Base-by-base conservation (phyloP, 371 early-diverging fungal species). In the Coemansia sp. region DNA sequence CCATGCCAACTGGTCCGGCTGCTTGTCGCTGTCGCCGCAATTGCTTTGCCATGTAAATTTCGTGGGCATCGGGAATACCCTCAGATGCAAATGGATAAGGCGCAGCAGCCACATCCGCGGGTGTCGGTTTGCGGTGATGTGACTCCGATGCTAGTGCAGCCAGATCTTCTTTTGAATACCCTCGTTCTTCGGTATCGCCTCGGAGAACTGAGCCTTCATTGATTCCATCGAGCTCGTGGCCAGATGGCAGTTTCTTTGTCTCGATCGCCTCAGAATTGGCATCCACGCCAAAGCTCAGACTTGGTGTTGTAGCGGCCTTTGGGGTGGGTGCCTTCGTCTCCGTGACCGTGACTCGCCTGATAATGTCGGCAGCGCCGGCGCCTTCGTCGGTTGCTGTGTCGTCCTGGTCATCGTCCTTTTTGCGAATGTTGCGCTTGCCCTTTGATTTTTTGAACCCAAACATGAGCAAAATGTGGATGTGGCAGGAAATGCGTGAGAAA, bases 401-500 rank as follows among this genome's bases (percentile, higher is more conserved):
- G n/a, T n/a, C n/a, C n/a, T n/a, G n/a, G n/a, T n/a, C n/a, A n/a
- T n/a, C n/a, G 6, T 58, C 62, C 49, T 65, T 60, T 34, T 65
- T 61, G 44, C 75, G 69, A 5, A 69, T 69, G 40, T 65, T 74
- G 5, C 66, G 56, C 55, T 58, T 58, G 2, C 64, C 75, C 32
- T 69, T 69, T 4, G 66, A 58, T 42, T 65, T 69, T 56, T 60
- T 74, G 42, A 62, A 74, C 29, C 62, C 58, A 64, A 74, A 69
- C 75, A 69, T 69, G n/a, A n/a, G n/a, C n/a, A 34, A 14, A 31
- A 2, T n/a, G n/a, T 34, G 10, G 5, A 32, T 14, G 34, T 51
- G 11, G n/a, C 14, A n/a, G 8, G 14, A 12, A 1, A 36, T 2
- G 4, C n/a, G 5, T 36, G 6, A 12, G 4, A 46, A 46, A 4